Evolutionary conservation across 129 eudicot genomes (phyloP).

Genomic region (Tagetes erecta): DNA sequence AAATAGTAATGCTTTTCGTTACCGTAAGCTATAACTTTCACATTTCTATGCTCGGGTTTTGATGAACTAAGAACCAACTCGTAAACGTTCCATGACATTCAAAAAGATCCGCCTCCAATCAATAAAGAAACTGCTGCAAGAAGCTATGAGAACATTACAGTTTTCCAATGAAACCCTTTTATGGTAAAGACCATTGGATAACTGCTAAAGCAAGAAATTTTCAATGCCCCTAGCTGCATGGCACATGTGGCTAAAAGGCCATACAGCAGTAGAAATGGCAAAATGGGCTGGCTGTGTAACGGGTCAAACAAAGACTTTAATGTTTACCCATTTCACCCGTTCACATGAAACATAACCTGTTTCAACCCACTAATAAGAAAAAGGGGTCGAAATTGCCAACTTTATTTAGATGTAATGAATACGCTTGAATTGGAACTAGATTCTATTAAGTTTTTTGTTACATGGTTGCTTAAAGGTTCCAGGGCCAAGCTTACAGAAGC

Average conservation of each 20-base stretch:
- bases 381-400: conserved; percentile 18
- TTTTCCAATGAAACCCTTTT: conserved; percentile 30
- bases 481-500: conserved; percentile 12
- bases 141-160: conserved; percentile 37
- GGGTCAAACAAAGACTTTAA: not conserved
- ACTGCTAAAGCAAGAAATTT: conserved; percentile 22
- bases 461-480: not conserved
- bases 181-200: conserved; percentile 30
- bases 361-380: conserved; percentile 14
- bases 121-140: conserved; percentile 39
- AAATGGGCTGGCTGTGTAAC: conserved; percentile 7
- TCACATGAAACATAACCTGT: not conserved
- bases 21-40: conserved; percentile 29
- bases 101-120: conserved; percentile 39
- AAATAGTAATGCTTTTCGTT: conserved; percentile 29
- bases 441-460: not conserved
- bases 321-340: conserved; percentile 6
- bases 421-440: not conserved
- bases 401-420: not conserved
- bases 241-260: conserved; percentile 35
- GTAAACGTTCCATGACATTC: conserved; percentile 13
- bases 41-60: conserved; percentile 32
- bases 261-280: conserved; percentile 25
- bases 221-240: conserved; percentile 25
- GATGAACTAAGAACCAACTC: conserved; percentile 31